Conservation (phyloP, 768 basidiomycete genomes). For the Obba rivulosa region DNA sequence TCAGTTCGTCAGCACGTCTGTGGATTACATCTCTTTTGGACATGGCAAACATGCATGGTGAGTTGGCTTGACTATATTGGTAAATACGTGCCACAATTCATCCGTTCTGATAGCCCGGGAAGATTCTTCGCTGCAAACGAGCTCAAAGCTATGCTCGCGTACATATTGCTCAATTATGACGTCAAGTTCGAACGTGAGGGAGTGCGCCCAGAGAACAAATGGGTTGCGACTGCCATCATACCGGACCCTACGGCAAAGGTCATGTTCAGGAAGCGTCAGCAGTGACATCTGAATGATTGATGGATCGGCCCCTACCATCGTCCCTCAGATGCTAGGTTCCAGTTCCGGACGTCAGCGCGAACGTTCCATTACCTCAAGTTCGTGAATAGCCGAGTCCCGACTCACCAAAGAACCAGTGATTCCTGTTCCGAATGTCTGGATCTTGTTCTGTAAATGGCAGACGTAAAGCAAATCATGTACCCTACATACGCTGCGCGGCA, state of each 20-base stretch:
- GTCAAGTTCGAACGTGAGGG: slow-evolving; percentile 18
- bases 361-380: too few relatives aligned
- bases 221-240: slow-evolving; percentile 9
- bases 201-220: slow-evolving; percentile 13
- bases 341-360: too few relatives aligned
- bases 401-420: too few relatives aligned
- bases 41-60: slow-evolving; percentile 15
- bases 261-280: slow-evolving; percentile 15
- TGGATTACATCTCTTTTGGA: slow-evolving; percentile 11
- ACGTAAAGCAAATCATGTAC: too few relatives aligned
- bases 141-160: slow-evolving; percentile 30
- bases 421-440: too few relatives aligned
- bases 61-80: background rate
- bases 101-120: slow-evolving; percentile 23
- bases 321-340: too few relatives aligned
- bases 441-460: too few relatives aligned
- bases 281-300: too few relatives aligned
- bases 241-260: slow-evolving; percentile 17
- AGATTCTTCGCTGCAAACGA: slow-evolving; percentile 30
- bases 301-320: too few relatives aligned
- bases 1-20: slow-evolving; percentile 28
- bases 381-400: too few relatives aligned
- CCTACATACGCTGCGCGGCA: too few relatives aligned
- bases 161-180: slow-evolving; percentile 26
- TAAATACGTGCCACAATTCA: background rate